These are phyloP conservation scores for Suillus subaureus DNA, from an alignment of 768 basidiomycete genomes.

Conservation along the genomic window DNA sequence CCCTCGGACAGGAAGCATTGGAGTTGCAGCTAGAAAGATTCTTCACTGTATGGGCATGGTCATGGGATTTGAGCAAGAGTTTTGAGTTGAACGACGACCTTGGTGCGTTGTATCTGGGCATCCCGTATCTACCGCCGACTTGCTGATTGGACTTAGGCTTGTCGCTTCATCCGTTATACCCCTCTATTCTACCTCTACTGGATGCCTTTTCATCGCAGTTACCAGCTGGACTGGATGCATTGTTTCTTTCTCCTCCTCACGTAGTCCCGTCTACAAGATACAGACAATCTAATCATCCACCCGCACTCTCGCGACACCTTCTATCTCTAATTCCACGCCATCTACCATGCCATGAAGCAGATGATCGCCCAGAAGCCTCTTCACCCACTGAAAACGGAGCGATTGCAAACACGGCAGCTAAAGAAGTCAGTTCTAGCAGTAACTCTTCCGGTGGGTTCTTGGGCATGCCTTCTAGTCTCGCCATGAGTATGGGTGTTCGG, in stretches of 20 bases:
- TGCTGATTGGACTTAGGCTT: slow-evolving; percentile 47
- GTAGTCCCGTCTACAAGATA: slow-evolving; percentile 60
- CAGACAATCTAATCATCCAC: slow-evolving; percentile 46
- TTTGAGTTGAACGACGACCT: slow-evolving; percentile 56
- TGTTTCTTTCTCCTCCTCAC: slow-evolving; percentile 56
- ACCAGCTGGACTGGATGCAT: slow-evolving; percentile 44
- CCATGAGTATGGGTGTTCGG: slow-evolving; percentile 49
- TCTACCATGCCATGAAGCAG: slow-evolving; percentile 10
- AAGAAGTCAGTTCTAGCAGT: slow-evolving; percentile 14
- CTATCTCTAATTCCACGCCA: slow-evolving; percentile 46
- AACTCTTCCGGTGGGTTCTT: slow-evolving; percentile 39
- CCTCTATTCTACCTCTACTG: slow-evolving; percentile 48
- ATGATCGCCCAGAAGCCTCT: slow-evolving; percentile 20
- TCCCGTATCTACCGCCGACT: slow-evolving; percentile 5
- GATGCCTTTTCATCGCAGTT: slow-evolving; percentile 53
- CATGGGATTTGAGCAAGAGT: slow-evolving; percentile 71
- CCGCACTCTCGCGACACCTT: slow-evolving; percentile 57
- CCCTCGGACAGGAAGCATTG: slow-evolving; percentile 66
- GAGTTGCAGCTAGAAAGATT: slow-evolving; percentile 81
- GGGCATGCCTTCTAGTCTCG: slow-evolving; percentile 48
- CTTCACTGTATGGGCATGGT: slow-evolving; percentile 89
- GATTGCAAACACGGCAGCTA: slow-evolving; percentile 15
- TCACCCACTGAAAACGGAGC: slow-evolving; percentile 33
- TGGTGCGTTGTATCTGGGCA: slow-evolving; percentile 39
- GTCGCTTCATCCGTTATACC: slow-evolving; percentile 61